These are phyloP conservation scores for Lodderomyces pseudojiufengensis DNA, from an alignment of 1,139 yeast species.

Conservation along the genomic window DNA sequence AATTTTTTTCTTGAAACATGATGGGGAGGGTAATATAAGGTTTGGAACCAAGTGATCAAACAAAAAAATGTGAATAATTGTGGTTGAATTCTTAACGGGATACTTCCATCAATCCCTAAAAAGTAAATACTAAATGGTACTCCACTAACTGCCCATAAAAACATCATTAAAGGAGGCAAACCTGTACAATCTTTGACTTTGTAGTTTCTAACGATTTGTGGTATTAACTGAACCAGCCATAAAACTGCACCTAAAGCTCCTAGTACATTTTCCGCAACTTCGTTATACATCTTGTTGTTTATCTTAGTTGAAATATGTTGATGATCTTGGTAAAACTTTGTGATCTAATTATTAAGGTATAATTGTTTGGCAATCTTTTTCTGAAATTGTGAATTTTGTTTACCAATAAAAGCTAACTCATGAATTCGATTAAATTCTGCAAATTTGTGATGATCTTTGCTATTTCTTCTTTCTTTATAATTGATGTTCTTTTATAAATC, in stretches of 20 bases:
- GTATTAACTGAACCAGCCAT: slow-evolving; percentile 88
- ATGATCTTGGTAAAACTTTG: no score
- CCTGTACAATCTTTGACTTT: slow-evolving; percentile 79
- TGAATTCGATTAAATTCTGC: no score
- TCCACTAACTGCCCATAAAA: slow-evolving; percentile 80
- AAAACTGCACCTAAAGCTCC: slow-evolving; percentile 88
- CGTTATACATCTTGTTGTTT: slow-evolving; percentile 24
- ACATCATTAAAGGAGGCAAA: slow-evolving; percentile 77
- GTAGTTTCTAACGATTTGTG: slow-evolving; percentile 76
- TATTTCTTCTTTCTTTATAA: no score
- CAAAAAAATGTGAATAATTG: slow-evolving; percentile 77
- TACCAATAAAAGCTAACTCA: no score
- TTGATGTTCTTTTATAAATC: no score
- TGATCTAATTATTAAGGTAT: no score
- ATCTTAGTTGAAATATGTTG: no score
- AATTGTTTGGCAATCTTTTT: no score
- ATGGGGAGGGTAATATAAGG: slow-evolving; percentile 78
- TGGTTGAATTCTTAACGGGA: slow-evolving; percentile 83
- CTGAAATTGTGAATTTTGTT: no score
- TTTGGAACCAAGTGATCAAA: slow-evolving; percentile 64
- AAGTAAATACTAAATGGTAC: slow-evolving; percentile 83
- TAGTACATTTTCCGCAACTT: slow-evolving; percentile 65
- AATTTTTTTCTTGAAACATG: slow-evolving; percentile 37
- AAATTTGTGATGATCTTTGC: no score
- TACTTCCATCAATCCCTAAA: slow-evolving; percentile 63